Percentiles rank a stretch among this genome's conserved stretches.
phyloP scores from a whole-genome alignment of 2,329 filamentous ascomycete species.

The Sclerotinia sclerotiorum region DNA sequence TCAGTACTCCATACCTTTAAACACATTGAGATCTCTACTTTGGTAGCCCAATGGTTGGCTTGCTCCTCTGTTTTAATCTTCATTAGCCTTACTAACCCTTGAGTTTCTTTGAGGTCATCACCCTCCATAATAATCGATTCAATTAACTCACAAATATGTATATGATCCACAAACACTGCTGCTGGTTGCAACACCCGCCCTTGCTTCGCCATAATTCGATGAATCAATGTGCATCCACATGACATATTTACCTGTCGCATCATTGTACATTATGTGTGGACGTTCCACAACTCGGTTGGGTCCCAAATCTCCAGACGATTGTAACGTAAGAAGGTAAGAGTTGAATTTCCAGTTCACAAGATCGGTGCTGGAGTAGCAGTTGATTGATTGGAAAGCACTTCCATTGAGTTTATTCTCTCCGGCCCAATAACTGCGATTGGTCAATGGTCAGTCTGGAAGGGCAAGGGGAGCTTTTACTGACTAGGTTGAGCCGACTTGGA shows the following conservation, averaged over 20 bases:
- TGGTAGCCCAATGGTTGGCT: conserved; percentile 40
- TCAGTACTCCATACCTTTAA: conserved; percentile 31
- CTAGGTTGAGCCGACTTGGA: conserved; percentile 55
- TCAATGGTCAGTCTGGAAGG: neutral
- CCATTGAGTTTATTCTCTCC: conserved; percentile 70
- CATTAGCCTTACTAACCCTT: neutral
- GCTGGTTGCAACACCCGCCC: conserved; percentile 62
- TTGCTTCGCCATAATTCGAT: conserved; percentile 60
- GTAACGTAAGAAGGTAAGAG: conserved; percentile 56
- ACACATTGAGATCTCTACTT: conserved; percentile 40
- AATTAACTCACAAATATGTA: conserved; percentile 43
- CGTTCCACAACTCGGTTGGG: conserved; percentile 63
- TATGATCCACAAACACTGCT: conserved; percentile 62
- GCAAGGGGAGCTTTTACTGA: neutral
- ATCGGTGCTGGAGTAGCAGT: conserved; percentile 65
- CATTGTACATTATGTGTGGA: conserved; percentile 68
- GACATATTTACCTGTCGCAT: conserved; percentile 63
- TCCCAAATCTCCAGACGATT: conserved; percentile 56
- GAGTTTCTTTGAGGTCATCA: neutral
- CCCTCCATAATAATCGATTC: neutral
- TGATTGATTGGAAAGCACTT: conserved; percentile 60
- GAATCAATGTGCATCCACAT: conserved; percentile 68
- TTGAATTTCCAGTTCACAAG: conserved; percentile 64
- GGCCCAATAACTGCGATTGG: conserved; percentile 46
- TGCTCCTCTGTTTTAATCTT: conserved; percentile 29